Evolutionary conservation across 768 basidiomycete genomes (phyloP).

Genomic region (Pseudohyphozyma bogoriensis): DNA sequence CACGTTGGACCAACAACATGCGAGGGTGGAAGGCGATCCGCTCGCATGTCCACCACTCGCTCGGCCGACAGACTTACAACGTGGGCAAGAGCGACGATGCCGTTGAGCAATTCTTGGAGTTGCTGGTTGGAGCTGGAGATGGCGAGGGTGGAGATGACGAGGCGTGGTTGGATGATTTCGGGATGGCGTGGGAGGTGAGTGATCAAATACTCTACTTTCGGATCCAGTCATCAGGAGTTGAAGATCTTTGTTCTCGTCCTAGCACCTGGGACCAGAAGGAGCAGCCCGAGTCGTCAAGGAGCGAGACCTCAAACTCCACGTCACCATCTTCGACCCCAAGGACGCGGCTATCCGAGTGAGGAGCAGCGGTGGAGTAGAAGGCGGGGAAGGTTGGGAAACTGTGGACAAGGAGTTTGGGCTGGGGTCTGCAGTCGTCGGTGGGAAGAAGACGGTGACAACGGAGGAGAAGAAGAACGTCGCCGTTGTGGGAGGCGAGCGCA

Average conservation of each 20-base stretch:
- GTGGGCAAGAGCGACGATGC: slow-evolving; percentile 74
- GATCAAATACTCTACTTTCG: neutral
- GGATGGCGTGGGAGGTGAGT: slow-evolving; percentile 58
- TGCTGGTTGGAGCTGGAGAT: slow-evolving; percentile 44
- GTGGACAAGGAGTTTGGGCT: slow-evolving; percentile 62
- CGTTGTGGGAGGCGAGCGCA: slow-evolving; percentile 30
- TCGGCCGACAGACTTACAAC: slow-evolving; percentile 75
- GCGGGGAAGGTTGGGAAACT: slow-evolving; percentile 46
- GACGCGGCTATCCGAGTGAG: slow-evolving; percentile 51
- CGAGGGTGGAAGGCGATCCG: slow-evolving; percentile 27
- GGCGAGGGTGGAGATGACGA: neutral
- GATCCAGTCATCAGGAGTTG: too few relatives aligned
- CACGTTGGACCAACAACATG: neutral
- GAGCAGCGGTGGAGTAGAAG: neutral
- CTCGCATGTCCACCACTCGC: slow-evolving; percentile 39
- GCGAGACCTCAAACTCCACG: slow-evolving; percentile 48
- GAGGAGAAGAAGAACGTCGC: slow-evolving; percentile 17
- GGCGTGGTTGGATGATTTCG: slow-evolving; percentile 64
- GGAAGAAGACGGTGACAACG: slow-evolving; percentile 13
- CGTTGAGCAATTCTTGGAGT: slow-evolving; percentile 61
- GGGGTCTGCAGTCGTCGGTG: slow-evolving; percentile 35
- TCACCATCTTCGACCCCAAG: slow-evolving; percentile 54
- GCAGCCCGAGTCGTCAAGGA: slow-evolving; percentile 41
- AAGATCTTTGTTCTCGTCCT: too few relatives aligned
- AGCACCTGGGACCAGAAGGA: slow-evolving; percentile 5